These are phyloP conservation scores for Volvox carteri DNA, from an alignment of 163 green algal species.

Conservation along the genomic window DNA sequence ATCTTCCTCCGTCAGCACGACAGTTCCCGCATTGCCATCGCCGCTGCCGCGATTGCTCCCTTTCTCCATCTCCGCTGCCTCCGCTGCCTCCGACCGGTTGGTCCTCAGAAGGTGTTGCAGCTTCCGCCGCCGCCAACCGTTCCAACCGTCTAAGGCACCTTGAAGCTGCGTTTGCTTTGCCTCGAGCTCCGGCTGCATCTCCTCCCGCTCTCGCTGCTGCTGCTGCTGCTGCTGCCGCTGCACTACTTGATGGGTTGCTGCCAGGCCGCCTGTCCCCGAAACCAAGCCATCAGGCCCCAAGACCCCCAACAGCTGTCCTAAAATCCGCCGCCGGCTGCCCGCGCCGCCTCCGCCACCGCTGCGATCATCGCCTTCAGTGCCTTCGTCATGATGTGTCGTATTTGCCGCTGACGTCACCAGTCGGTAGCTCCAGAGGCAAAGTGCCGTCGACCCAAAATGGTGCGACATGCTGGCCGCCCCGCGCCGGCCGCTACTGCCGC, in stretches of 20 bases:
- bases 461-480: too few relatives aligned
- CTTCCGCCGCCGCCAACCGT: not conserved
- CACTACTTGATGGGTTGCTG: not conserved
- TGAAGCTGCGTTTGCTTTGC: too few relatives aligned
- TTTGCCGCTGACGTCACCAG: not conserved
- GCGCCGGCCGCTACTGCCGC: too few relatives aligned
- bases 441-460: too few relatives aligned
- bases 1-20: conserved; percentile 8
- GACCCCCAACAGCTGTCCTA: not conserved
- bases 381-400: not conserved
- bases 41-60: too few relatives aligned
- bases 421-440: conserved; percentile 26
- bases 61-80: not conserved
- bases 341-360: not conserved
- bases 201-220: not conserved
- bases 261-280: too few relatives aligned
- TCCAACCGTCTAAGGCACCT: too few relatives aligned
- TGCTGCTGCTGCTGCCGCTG: not conserved
- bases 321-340: not conserved
- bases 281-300: not conserved
- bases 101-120: not conserved
- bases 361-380: not conserved
- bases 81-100: not conserved
- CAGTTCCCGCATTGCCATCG: not conserved
- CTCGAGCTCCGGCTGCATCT: not conserved